Conservation (phyloP, 768 basidiomycete genomes). For the Calvatia gigantea region DNA sequence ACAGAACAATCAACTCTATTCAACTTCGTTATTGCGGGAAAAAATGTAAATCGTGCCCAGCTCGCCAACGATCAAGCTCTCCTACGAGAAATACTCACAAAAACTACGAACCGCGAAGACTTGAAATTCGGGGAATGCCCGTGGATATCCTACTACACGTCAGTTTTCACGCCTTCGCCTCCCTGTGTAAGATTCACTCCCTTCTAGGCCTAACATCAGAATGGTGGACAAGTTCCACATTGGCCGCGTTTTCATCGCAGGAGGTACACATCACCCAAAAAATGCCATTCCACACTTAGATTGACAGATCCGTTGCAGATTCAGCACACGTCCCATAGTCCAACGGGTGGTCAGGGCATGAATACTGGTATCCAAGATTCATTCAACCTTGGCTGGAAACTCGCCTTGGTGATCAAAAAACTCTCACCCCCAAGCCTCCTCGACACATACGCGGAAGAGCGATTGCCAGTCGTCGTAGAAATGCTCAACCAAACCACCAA, state of each 20-base stretch:
- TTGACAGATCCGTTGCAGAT: constrained; percentile 23
- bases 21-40: constrained; percentile 21
- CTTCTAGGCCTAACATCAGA: constrained; percentile 39
- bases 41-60: constrained; percentile 17
- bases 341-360: constrained; percentile 28
- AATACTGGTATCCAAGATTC: constrained; percentile 32
- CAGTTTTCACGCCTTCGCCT: not conserved
- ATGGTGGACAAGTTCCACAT: constrained; percentile 37
- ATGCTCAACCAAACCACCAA: constrained; percentile 29
- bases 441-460: constrained; percentile 29
- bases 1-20: constrained; percentile 21
- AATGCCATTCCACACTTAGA: not conserved
- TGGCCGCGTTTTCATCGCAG: constrained; percentile 41
- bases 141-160: constrained; percentile 18
- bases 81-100: constrained; percentile 18
- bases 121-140: constrained; percentile 27
- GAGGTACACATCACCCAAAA: constrained; percentile 26
- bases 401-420: constrained; percentile 28
- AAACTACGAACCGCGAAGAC: constrained; percentile 23
- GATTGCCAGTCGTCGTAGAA: constrained; percentile 32
- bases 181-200: not conserved
- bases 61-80: constrained; percentile 10
- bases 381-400: constrained; percentile 36
- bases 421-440: constrained; percentile 24
- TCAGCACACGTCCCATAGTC: constrained; percentile 40